A percentile compares a stretch with the other conserved stretches of the same genome.
These are phyloP conservation scores for Aspergillus bertholletiae DNA, from an alignment of 495 filamentous ascomycete species.

Conservation along the genomic window DNA sequence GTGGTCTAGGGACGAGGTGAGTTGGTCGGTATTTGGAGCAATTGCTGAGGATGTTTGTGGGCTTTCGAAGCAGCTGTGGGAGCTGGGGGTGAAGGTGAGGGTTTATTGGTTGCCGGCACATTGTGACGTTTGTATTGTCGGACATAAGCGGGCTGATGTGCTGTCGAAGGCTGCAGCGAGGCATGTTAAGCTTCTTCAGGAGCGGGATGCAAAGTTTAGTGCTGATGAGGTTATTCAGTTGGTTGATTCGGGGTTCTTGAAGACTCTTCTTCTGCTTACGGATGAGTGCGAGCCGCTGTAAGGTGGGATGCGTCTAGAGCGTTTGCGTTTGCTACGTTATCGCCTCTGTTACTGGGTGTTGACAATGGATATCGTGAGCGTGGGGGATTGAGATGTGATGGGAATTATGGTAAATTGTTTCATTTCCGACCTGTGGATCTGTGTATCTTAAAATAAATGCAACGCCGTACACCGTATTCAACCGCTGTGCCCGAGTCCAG, in stretches of 20 bases:
- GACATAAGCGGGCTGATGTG: not conserved
- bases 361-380: not conserved
- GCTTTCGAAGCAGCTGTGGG: not conserved
- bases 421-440: not conserved
- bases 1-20: no score
- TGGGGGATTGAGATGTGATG: not conserved
- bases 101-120: not conserved
- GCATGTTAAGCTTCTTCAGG: not conserved
- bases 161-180: not conserved
- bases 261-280: not conserved
- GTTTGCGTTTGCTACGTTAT: not conserved
- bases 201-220: not conserved
- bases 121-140: not conserved
- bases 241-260: not conserved
- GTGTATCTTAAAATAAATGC: not conserved
- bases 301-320: not conserved
- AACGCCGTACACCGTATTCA: constrained; percentile 15
- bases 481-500: constrained; percentile 17
- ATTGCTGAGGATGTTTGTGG: not conserved
- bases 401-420: not conserved
- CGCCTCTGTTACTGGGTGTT: not conserved
- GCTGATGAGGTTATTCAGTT: not conserved
- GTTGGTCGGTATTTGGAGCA: no score
- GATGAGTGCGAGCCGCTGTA: not conserved
- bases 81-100: not conserved